Evolutionary conservation across 768 basidiomycete species (phyloP), one percentile per base, ranked within the genome.

Genomic region (Amanita muscaria): DNA sequence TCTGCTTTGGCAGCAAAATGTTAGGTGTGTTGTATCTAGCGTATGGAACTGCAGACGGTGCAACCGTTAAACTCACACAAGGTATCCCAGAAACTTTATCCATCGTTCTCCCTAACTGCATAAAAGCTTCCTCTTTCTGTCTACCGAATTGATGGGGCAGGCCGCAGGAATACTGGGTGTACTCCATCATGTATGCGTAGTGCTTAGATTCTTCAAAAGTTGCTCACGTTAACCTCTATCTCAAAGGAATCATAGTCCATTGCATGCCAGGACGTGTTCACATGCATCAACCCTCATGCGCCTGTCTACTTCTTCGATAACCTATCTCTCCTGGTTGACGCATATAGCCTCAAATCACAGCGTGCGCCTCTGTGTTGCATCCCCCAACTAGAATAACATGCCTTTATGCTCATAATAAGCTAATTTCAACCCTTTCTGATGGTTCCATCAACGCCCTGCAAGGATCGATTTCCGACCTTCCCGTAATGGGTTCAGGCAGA

Each of bases 361-460:
- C 44, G 21, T 22, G 23, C 36, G 23, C 83, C 8, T 84, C 84
- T 0, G 59, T 73, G 6, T 66, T 85, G 29, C 69, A 74, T 42
- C 73, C 71, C 3, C 64, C 77, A 15, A 73, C 81, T 12, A 85
- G 87, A 0, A 57, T 86, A 24, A 57, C 67, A 12, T 83, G 86
- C 57, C 52, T 73, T 14, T 57, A 51, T 3, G 56, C 61, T 14
- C 61, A 62, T 27, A 85, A 88, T 54, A 49, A 63, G 1, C 64
- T 86, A 24, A 46, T 86, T 15, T 49, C 87, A 29, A 67, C 77
- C 3, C 66, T 88, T 14, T 69, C 72, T 30, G 87, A 90, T 51
- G 88, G 87, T 1, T 79, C 83, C 7, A 70, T 85, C 53, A 78
- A 84, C 54, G 72, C 71, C 39, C 57, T 88, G 44, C 69, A 75